Percentiles rank a stretch among this genome's conserved stretches.
Conservation (phyloP, 2,329 filamentous ascomycete genomes). For the Cladophialophora exuberans region DNA sequence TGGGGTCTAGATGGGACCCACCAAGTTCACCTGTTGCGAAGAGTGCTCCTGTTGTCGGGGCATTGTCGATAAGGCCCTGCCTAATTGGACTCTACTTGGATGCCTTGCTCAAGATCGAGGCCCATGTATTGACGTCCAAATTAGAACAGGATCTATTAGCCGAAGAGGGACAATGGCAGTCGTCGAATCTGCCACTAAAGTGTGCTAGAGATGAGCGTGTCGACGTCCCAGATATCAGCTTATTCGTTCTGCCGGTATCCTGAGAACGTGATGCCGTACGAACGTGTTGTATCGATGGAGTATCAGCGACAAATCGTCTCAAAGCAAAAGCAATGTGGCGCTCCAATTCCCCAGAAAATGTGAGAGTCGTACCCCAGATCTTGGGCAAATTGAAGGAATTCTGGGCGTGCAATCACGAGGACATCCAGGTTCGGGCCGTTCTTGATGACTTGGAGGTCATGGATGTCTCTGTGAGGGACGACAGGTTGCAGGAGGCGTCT, state of each 20-base stretch:
- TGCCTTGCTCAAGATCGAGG: background rate
- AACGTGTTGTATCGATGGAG: constrained; percentile 1
- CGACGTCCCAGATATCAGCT: background rate
- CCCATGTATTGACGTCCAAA: constrained; percentile 9
- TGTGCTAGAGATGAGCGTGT: background rate
- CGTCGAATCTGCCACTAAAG: background rate
- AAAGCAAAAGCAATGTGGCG: background rate
- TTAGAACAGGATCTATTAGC: constrained; percentile 17
- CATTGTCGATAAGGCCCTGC: background rate
- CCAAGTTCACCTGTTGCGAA: background rate
- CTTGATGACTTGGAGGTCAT: background rate
- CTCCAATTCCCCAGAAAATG: constrained; percentile 5
- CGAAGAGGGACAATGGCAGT: background rate
- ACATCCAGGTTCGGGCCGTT: background rate
- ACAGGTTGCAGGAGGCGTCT: background rate
- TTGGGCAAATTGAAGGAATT: background rate
- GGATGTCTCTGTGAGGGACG: background rate
- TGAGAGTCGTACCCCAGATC: background rate
- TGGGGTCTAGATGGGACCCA: constrained; percentile 1
- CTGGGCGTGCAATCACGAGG: background rate
- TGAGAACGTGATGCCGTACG: no score
- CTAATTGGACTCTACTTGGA: background rate
- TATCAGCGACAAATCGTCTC: background rate
- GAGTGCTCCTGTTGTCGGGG: background rate
- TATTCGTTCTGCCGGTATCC: constrained; percentile 21